Evolutionary conservation across 2,329 filamentous ascomycete genomes (phyloP).

Genomic region (Xylaria multiplex): DNA sequence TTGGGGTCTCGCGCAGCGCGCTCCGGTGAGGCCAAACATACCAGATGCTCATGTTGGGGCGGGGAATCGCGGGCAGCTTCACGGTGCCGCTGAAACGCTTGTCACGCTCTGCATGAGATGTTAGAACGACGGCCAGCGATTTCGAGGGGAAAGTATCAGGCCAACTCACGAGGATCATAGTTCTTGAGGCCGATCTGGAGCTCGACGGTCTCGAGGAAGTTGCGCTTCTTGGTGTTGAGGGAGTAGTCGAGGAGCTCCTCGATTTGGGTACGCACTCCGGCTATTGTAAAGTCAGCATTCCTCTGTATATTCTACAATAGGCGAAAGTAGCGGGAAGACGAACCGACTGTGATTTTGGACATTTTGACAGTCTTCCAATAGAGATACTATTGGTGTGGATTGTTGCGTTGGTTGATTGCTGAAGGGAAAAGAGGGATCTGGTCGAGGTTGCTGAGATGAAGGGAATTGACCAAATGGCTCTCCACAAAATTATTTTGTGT

Average conservation of each 20-base stretch:
- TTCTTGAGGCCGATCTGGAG: slow-evolving; percentile 93
- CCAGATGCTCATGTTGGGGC: slow-evolving; percentile 66
- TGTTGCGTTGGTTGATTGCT: slow-evolving; percentile 52
- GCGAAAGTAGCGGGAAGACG: slow-evolving; percentile 37
- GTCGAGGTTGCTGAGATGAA: neutral
- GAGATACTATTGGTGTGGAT: slow-evolving; percentile 79
- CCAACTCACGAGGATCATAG: slow-evolving; percentile 77
- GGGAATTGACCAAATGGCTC: slow-evolving; percentile 8
- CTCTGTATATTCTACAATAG: slow-evolving; percentile 5
- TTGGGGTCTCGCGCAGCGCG: neutral
- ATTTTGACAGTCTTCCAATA: slow-evolving; percentile 90
- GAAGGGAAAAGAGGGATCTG: slow-evolving; percentile 24
- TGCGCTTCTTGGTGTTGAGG: slow-evolving; percentile 94
- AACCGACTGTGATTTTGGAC: slow-evolving; percentile 87
- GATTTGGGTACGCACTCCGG: slow-evolving; percentile 69
- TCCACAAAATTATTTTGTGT: slow-evolving; percentile 36
- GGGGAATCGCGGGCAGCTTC: slow-evolving; percentile 90
- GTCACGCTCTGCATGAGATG: slow-evolving; percentile 75
- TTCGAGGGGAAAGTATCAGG: neutral
- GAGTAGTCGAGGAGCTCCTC: slow-evolving; percentile 95
- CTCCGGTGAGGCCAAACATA: slow-evolving; percentile 8
- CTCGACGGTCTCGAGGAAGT: slow-evolving; percentile 96
- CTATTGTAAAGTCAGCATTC: slow-evolving; percentile 48
- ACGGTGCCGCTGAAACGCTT: slow-evolving; percentile 99
- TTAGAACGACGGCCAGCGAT: slow-evolving; percentile 16